Percentiles rank a stretch among this genome's conserved stretches.
These are phyloP conservation scores for Teratosphaeria gauchensis DNA, from an alignment of 2,329 filamentous ascomycete species.

Conservation along the genomic window DNA sequence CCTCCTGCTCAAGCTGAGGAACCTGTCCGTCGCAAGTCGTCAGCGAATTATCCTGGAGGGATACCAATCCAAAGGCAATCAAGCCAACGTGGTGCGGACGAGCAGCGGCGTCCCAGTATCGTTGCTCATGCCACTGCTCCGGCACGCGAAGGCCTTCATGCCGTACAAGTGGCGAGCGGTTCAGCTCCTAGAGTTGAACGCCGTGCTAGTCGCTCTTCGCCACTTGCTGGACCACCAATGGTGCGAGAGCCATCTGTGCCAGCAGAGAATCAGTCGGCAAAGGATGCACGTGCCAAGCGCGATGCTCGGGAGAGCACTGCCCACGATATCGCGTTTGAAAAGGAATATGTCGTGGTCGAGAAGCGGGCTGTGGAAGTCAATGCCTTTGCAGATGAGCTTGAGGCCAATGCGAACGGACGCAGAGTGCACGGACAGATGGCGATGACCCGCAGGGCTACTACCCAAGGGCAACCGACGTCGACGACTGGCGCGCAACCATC, in stretches of 20 bases:
- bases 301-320: conserved; percentile 56
- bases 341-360: conserved; percentile 93
- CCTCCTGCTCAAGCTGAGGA: conserved; percentile 6
- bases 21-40: conserved; percentile 17
- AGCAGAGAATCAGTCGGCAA: conserved; percentile 9
- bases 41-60: conserved; percentile 8
- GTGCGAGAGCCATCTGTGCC: conserved; percentile 34
- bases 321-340: conserved; percentile 80
- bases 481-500: conserved; percentile 57
- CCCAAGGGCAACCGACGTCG: conserved; percentile 61
- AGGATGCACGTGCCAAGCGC: conserved; percentile 20
- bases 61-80: conserved; percentile 23
- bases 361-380: conserved; percentile 94
- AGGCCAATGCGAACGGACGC: conserved; percentile 51
- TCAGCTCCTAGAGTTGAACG: conserved; percentile 42
- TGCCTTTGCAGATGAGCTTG: conserved; percentile 89
- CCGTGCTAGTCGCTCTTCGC: conserved; percentile 44
- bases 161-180: conserved; percentile 19
- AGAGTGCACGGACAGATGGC: conserved; percentile 43
- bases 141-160: conserved; percentile 27
- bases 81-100: conserved; percentile 19
- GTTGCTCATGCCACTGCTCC: conserved; percentile 38
- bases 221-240: conserved; percentile 32
- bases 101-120: conserved; percentile 35
- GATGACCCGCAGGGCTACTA: conserved; percentile 66